These are phyloP conservation scores for Candida endomychidarum DNA, from an alignment of 805 yeast species.

Conservation along the genomic window DNA sequence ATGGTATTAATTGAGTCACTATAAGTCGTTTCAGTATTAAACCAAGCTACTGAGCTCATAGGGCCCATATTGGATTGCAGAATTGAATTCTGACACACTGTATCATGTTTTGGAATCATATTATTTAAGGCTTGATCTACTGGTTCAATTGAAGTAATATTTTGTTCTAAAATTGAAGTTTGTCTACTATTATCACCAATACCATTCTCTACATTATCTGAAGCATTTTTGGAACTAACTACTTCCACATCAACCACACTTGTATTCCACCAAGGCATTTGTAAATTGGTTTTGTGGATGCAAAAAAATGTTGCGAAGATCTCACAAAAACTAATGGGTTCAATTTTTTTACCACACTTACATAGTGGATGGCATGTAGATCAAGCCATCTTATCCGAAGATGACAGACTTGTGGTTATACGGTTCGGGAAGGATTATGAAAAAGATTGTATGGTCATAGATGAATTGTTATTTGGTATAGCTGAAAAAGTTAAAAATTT, in stretches of 20 bases:
- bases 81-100: too few relatives aligned
- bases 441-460: slow-evolving; percentile 84
- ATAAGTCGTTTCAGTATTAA: not conserved
- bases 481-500: slow-evolving; percentile 85
- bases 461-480: slow-evolving; percentile 74
- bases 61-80: too few relatives aligned
- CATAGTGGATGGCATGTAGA: slow-evolving; percentile 96
- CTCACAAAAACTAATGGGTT: slow-evolving; percentile 54
- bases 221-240: slow-evolving; percentile 5
- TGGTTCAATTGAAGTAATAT: too few relatives aligned
- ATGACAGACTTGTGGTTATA: slow-evolving; percentile 80
- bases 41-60: too few relatives aligned
- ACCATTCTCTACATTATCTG: not conserved
- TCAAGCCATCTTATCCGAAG: slow-evolving; percentile 91
- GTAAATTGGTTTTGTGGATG: slow-evolving; percentile 4
- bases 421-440: slow-evolving; percentile 84
- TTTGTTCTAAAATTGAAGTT: too few relatives aligned
- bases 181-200: not conserved
- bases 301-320: slow-evolving; percentile 10
- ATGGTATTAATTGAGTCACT: not conserved
- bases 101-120: too few relatives aligned
- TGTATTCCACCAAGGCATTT: slow-evolving; percentile 5
- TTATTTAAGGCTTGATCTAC: too few relatives aligned
- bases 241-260: slow-evolving; percentile 1
- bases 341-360: slow-evolving; percentile 78